Evolutionary conservation across 2,329 filamentous ascomycete genomes (phyloP).

Genomic region (Raffaelea ambrosiae): DNA sequence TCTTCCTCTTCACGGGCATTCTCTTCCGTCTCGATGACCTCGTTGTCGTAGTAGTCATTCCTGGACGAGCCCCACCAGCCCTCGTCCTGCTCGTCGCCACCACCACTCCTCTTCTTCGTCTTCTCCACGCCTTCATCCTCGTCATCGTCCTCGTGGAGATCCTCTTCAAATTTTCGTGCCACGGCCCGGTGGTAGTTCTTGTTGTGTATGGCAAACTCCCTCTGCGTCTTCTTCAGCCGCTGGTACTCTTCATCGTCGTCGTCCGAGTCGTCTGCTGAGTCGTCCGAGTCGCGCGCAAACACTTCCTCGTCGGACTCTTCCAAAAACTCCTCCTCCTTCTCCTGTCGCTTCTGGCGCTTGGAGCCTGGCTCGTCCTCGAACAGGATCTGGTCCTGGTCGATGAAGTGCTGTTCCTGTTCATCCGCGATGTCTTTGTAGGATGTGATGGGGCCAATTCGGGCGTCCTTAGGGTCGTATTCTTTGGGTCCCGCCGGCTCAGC

Average conservation of each 20-base stretch:
- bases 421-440: constrained; percentile 82
- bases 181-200: constrained; percentile 7
- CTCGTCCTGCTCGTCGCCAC: constrained; percentile 42
- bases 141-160: constrained; percentile 33
- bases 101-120: constrained; percentile 35
- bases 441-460: constrained; percentile 48
- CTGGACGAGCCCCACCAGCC: constrained; percentile 82
- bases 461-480: constrained; percentile 47
- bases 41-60: constrained; percentile 89
- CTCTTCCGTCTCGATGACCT: constrained; percentile 56
- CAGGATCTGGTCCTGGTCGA: constrained; percentile 76
- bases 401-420: constrained; percentile 88
- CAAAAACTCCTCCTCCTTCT: constrained; percentile 48
- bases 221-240: constrained; percentile 23
- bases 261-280: too few species aligned
- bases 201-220: background rate
- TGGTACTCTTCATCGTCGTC: constrained; percentile 11
- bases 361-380: constrained; percentile 72
- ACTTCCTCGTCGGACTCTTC: constrained; percentile 57
- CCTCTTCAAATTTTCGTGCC: too few species aligned
- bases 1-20: constrained; percentile 82
- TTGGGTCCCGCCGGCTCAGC: constrained; percentile 40
- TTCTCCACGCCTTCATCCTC: constrained; percentile 15
- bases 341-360: constrained; percentile 64
- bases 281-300: constrained; percentile 19